Conservation (phyloP, 1,284 basidiomycete genomes). For the Rhodotorula sp. region DNA sequence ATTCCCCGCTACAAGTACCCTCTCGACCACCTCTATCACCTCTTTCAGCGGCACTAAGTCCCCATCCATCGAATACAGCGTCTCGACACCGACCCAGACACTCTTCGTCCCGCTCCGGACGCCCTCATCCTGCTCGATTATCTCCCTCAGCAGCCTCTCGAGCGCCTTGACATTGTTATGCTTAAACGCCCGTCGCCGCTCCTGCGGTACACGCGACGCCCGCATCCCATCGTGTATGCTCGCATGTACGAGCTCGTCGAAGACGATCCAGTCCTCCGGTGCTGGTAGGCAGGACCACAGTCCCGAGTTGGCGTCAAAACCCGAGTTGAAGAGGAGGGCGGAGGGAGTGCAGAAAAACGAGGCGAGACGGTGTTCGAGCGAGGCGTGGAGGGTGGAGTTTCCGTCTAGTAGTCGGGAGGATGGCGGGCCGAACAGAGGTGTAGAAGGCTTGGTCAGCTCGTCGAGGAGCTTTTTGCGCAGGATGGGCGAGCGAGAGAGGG, state of each 20-base stretch:
- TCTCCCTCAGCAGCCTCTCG: not conserved
- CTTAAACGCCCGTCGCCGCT: constrained; percentile 57
- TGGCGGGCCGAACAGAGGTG: constrained; percentile 67
- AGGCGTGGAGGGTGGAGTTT: constrained; percentile 65
- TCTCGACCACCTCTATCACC: constrained; percentile 62
- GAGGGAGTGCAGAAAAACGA: constrained; percentile 61
- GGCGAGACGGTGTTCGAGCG: constrained; percentile 66
- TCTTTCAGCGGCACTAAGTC: constrained; percentile 73
- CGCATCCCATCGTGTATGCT: constrained; percentile 87
- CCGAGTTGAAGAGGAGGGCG: constrained; percentile 87
- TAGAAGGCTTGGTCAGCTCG: not conserved
- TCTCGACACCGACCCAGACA: constrained; percentile 70
- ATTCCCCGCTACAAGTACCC: constrained; percentile 61
- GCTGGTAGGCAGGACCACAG: constrained; percentile 83
- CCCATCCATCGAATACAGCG: constrained; percentile 93
- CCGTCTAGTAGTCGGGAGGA: constrained; percentile 85
- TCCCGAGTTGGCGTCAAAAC: constrained; percentile 89
- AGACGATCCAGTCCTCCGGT: constrained; percentile 70
- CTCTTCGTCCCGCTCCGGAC: constrained; percentile 27
- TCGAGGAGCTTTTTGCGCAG: constrained; percentile 62
- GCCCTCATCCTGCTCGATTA: constrained; percentile 12
- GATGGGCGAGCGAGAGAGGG: constrained; percentile 62
- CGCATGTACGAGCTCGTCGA: constrained; percentile 88
- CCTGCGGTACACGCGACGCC: constrained; percentile 58
- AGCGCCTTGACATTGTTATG: constrained; percentile 66